Base-by-base conservation (phyloP, 805 yeast genomes). In the Pichia californica region DNA sequence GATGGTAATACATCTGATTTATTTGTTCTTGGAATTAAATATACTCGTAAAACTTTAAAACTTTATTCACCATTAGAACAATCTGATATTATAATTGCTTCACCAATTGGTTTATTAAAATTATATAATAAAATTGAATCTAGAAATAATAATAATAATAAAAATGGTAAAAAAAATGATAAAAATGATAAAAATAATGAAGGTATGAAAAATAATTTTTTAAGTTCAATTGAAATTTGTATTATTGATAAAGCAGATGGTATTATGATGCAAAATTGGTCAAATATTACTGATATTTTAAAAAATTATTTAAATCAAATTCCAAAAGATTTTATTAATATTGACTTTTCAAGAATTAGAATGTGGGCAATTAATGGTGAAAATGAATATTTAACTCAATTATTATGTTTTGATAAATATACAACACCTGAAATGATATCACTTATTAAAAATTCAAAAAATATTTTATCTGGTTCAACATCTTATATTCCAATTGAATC, bases 361-460 rank as follows among this genome's bases (percentile, higher is more conserved):
- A 83, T 85, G 83, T 89, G 95, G 94, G 80, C 83, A 30, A 81
- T 93, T 50, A 89, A 93, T 56, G 94, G 87, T 49, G 81, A 86
- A 52, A 81, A 86, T 13, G 72, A 69, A 49, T 68, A 69, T 40
- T 70, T 91, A 43, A 76, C 96, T 23, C 99, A 93, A 64, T 77
- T 84, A 0, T 62, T 93, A 55, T 69, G 85, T 3, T 82, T 93
- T 51, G 68, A 85, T n/a, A 86, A 80, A 53, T 86, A 74, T 58
- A 52, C 72, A 9, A 83, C 96, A 1, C 98, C 98, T 9, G 87
- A 79, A 52, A 76, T 91, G 54, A 87, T 83, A 58, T 77, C 79
- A 43, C 55, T 87, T 36, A 58, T 77, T 13, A 46, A 59, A 62
- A 70, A 55, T 70, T 41, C 49, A 41, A 55, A 69, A 69, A 44